Evolutionary conservation across 1,139 yeast genomes (phyloP).

Genomic region (Nakaseomyces bracarensis): DNA sequence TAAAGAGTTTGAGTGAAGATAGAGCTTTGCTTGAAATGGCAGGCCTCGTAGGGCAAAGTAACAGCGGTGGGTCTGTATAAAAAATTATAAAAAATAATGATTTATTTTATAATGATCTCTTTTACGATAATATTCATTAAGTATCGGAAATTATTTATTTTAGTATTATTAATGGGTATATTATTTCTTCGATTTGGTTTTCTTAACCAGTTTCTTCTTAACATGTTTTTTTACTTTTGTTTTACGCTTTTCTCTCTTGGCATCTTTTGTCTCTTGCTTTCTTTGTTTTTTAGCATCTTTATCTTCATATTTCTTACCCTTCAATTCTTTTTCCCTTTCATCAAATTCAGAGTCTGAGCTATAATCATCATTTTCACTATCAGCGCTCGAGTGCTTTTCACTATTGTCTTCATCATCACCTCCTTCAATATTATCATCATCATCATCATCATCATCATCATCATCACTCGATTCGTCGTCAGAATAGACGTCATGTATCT

Average conservation of each 20-base stretch:
- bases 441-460: conserved; percentile 20
- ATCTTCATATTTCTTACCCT: conserved; percentile 75
- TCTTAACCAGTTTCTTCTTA: conserved; percentile 68
- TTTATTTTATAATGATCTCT: neutral
- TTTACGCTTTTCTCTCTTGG: conserved; percentile 79
- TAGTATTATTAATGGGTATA: neutral
- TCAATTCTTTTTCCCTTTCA: conserved; percentile 37
- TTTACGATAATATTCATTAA: too few relatives aligned
- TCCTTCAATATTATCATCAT: conserved; percentile 14
- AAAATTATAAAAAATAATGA: too few relatives aligned
- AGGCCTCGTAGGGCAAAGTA: conserved; percentile 69
- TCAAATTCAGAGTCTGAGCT: conserved; percentile 22
- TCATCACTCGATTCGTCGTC: conserved; percentile 12
- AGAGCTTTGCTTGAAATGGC: conserved; percentile 85
- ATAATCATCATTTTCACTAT: conserved; percentile 34
- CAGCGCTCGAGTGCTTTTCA: too few relatives aligned
- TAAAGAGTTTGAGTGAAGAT: conserved; percentile 65
- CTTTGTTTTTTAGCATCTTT: conserved; percentile 78
- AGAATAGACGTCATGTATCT: conserved; percentile 16
- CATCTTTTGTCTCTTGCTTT: conserved; percentile 75
- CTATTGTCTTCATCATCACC: conserved; percentile 33
- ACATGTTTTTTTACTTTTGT: conserved; percentile 86
- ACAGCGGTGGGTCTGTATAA: conserved; percentile 54
- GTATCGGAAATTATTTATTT: neutral
- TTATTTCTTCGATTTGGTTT: conserved; percentile 35